Evolutionary conservation across 2,329 filamentous ascomycete genomes (phyloP).

Genomic region (Colletotrichum tofieldiae): DNA sequence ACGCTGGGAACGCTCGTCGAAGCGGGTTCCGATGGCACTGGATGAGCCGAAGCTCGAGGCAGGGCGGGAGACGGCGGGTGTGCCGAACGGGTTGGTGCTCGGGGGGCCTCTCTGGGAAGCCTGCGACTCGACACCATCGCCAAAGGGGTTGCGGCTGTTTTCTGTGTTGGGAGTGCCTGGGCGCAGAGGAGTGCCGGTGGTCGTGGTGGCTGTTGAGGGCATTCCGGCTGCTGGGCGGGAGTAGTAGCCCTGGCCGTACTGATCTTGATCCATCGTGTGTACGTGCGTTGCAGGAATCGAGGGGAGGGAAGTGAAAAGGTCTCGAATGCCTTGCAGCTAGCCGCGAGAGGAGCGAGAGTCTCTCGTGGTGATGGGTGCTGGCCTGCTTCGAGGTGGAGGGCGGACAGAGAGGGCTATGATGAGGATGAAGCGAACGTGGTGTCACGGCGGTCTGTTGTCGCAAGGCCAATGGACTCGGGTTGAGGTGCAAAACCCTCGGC

Average conservation of each 20-base stretch:
- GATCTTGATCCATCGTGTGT: conserved; percentile 50
- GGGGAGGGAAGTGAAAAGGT: background rate
- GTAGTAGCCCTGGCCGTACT: conserved; percentile 47
- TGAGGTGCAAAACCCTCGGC: background rate
- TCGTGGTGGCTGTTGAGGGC: conserved; percentile 57
- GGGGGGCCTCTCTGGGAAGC: conserved; percentile 51
- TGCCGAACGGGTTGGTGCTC: conserved; percentile 63
- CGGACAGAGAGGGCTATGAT: background rate
- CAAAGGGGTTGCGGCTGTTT: conserved; percentile 57
- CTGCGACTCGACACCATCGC: conserved; percentile 56
- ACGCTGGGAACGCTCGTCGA: conserved; percentile 60
- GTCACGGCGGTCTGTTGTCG: background rate
- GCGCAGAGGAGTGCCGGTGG: conserved; percentile 57
- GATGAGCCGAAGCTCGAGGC: conserved; percentile 64
- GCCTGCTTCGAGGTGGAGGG: background rate
- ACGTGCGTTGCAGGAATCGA: background rate
- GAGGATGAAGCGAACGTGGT: conserved; percentile 19
- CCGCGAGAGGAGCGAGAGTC: conserved; percentile 11
- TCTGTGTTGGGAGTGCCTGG: conserved; percentile 61
- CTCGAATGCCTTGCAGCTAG: conserved; percentile 1
- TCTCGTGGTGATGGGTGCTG: conserved; percentile 10
- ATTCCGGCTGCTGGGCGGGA: conserved; percentile 49
- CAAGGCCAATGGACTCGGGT: background rate
- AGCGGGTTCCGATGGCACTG: conserved; percentile 55
- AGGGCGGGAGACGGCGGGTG: conserved; percentile 62